These are phyloP conservation scores for Umbelopsis sp. DNA, from an alignment of 192 early-diverging fungal species.

Conservation along the genomic window DNA sequence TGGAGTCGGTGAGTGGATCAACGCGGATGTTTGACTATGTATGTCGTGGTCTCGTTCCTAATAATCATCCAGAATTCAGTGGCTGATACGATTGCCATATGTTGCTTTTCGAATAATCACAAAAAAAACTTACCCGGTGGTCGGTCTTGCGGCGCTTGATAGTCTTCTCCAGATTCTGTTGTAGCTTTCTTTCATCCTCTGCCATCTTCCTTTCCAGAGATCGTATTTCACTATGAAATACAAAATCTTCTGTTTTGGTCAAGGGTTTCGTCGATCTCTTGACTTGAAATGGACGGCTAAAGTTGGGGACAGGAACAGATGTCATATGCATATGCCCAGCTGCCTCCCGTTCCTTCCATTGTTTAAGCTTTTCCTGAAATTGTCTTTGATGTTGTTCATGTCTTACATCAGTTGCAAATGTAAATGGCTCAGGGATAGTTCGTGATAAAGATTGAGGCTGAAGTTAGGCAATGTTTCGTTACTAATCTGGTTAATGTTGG, in stretches of 20 bases:
- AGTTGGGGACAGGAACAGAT: slow-evolving; percentile 53
- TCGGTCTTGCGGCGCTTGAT: background rate
- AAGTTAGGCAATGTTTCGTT: background rate
- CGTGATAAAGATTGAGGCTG: slow-evolving; percentile 13
- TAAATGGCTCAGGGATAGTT: slow-evolving; percentile 65
- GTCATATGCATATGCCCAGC: slow-evolving; percentile 43
- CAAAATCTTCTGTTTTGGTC: slow-evolving; percentile 51
- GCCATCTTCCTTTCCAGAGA: slow-evolving; percentile 58
- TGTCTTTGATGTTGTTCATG: slow-evolving; percentile 43
- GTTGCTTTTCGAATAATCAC: too few relatives aligned
- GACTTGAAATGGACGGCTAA: slow-evolving; percentile 56
- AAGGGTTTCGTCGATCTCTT: slow-evolving; percentile 56
- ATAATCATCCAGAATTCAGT: too few relatives aligned
- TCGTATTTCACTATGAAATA: slow-evolving; percentile 53
- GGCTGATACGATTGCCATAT: too few relatives aligned
- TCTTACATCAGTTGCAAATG: slow-evolving; percentile 54
- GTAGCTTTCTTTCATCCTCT: slow-evolving; percentile 47
- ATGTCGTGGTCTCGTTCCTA: too few relatives aligned
- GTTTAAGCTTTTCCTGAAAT: slow-evolving; percentile 45
- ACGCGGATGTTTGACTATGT: too few relatives aligned
- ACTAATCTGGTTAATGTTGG: background rate
- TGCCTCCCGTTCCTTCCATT: slow-evolving; percentile 41
- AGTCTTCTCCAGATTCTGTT: background rate
- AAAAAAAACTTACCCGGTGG: background rate
- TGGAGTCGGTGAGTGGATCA: background rate